Base-by-base conservation (phyloP, 2,329 filamentous ascomycete species). In the Fusarium drepaniforme region DNA sequence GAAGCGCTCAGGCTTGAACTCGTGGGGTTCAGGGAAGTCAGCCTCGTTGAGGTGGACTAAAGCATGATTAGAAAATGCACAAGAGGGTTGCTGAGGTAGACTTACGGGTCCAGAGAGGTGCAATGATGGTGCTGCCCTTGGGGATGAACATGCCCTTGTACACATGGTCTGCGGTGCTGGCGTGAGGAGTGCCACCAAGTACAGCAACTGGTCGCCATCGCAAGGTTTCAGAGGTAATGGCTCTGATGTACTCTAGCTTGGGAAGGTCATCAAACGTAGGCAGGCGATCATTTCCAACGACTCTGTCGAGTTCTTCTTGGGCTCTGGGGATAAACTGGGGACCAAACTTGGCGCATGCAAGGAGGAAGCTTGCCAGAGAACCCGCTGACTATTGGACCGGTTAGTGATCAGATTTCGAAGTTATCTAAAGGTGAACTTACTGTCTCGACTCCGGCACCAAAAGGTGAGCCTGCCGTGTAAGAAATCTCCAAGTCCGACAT, bases 261-360 rank as follows among this genome's bases (percentile, higher is more conserved):
- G 77, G 68, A 0, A 85, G 46, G 37, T 86, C 84, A 1, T 83
- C 81, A 37, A 85, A 86, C 0, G 79, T 79, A 0, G 84, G 84
- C 0, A 85, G 71, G 0, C 83, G 78, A 1, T 83, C 79, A 0
- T 66, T 64, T 1, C 87, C 84, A 0, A 85, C 79, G 0, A 85
- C 81, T 5, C 79, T 70, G 40, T 86, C 84, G 0, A 86, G 79
- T 56, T 86, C 84, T 18, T 81, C 81, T 11, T 82, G 86, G 0
- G 77, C 74, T 75, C 86, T 78, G 1, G 83, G 83, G 8, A 90
- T 87, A 5, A 88, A 86, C 9, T 86, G 84, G 0, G 86, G 86
- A 2, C 85, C 87, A 37, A 86, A 87, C n/a, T 88, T 81, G 18
- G 83, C 84, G 78, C 90, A 90, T 0, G 88, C 88, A 0, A 90